Base-by-base conservation (phyloP, 2,329 filamentous ascomycete species). In the Trichoderma asperellum region DNA sequence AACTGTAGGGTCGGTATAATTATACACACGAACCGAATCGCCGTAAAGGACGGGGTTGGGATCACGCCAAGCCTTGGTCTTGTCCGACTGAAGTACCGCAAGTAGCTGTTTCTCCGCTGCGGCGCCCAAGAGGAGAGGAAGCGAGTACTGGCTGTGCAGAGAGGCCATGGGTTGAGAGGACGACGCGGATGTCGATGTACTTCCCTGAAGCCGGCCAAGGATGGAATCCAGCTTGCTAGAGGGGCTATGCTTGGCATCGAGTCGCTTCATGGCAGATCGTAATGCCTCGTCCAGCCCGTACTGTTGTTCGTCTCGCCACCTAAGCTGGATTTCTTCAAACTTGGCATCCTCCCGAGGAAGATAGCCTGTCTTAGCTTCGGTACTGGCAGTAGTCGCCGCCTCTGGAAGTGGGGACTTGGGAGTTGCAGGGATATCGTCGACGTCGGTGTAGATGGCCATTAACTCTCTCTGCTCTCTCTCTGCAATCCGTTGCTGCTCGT, bases 381-480 rank as follows among this genome's bases (percentile, higher is more conserved):
- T 49, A 37, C 71, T 70, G 70, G 71, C 68, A 47, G 72, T 67
- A 47, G 72, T 68, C 3, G 72, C 68, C 16, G 73, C 70, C 72
- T 83, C 83, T 8, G 75, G 78, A 1, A 77, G 76, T 0, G 87
- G 87, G 14, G 86, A 88, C 73, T 85, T 86, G 14, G 87, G 86
- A 4, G 85, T 85, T 2, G 83, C 79, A 1, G 87, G 87, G 59
- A 89, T 88, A 70, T 89, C 86, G 4, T 82, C 80, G 1, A 79
- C 74, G 59, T 84, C 83, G 1, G 83, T 83, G 73, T 89, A 89
- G 56, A 88, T 81, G n/a, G 81, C 86, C 85, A 91, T 88, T 40
- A 91, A 81, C 73, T 89, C 87, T 12, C 82, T 82, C 58, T 83
- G 84, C 74, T 90, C 88, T 32, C 88, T 85, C 58, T 86, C 83